A percentile compares a stretch with the other conserved stretches of the same genome.
Conservation (phyloP, 2,329 filamentous ascomycete genomes). For the Aspergillus jensenii region DNA sequence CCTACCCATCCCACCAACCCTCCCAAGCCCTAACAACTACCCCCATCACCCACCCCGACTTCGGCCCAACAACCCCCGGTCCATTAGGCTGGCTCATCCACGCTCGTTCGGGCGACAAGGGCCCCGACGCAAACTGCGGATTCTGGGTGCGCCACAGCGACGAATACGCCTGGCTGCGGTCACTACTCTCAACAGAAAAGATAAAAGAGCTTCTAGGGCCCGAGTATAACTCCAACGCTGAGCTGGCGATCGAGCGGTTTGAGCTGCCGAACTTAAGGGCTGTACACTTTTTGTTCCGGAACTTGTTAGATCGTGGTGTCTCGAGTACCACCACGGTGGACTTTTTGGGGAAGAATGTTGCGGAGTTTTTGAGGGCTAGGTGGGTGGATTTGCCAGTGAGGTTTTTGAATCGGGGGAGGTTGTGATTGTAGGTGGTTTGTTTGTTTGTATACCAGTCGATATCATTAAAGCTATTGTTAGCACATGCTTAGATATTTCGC, state of each 20-base stretch:
- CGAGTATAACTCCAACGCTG: conserved; percentile 18
- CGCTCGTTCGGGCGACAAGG: conserved; percentile 47
- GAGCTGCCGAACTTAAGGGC: conserved; percentile 45
- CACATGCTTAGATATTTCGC: too few species aligned
- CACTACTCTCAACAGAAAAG: conserved; percentile 22
- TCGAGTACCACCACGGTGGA: conserved; percentile 33
- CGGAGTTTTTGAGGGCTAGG: conserved; percentile 34
- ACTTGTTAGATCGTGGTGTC: conserved; percentile 37
- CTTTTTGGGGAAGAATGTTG: conserved; percentile 40
- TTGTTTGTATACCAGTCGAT: too few species aligned
- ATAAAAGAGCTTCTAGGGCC: conserved; percentile 23
- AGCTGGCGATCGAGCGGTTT: conserved; percentile 42
- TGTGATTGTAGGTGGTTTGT: conserved; percentile 17
- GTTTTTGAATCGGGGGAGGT: conserved; percentile 28
- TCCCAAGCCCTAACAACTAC: conserved; percentile 14
- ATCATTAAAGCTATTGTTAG: too few species aligned
- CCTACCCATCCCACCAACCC: conserved; percentile 18
- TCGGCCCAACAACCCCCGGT: conserved; percentile 23
- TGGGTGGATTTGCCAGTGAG: conserved; percentile 34
- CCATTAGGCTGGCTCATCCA: conserved; percentile 37
- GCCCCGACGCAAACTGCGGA: conserved; percentile 46
- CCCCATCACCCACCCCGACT: neutral
- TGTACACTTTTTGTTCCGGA: conserved; percentile 40
- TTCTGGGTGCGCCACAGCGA: conserved; percentile 45
- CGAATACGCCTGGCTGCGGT: conserved; percentile 46